Percentiles rank a stretch among this genome's conserved stretches.
Evolutionary conservation across 805 yeast species (phyloP).

Genomic region (Yamadazyma ubonensis): DNA sequence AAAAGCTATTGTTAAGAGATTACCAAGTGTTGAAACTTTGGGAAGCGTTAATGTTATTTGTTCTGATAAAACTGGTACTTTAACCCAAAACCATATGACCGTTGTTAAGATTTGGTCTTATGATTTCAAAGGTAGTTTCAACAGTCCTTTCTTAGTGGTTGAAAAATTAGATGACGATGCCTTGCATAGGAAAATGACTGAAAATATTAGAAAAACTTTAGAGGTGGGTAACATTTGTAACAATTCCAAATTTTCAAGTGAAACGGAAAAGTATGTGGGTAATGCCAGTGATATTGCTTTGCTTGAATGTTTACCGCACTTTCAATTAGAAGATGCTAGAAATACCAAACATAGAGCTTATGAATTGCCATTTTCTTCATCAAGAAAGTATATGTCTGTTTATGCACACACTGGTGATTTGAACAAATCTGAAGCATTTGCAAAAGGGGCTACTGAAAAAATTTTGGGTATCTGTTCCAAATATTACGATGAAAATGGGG

Average conservation of each 20-base stretch:
- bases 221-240: constrained; percentile 74
- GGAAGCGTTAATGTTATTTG: constrained; percentile 94
- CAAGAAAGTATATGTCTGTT: constrained; percentile 89
- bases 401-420: constrained; percentile 59
- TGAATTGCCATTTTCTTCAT: constrained; percentile 84
- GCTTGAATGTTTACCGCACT: constrained; percentile 67
- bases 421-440: constrained; percentile 57
- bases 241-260: constrained; percentile 67
- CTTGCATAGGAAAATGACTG: constrained; percentile 46
- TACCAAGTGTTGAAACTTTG: constrained; percentile 93
- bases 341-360: constrained; percentile 53
- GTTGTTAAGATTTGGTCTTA: constrained; percentile 80
- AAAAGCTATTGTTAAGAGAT: constrained; percentile 88
- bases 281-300: constrained; percentile 95
- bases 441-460: constrained; percentile 89
- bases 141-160: constrained; percentile 43
- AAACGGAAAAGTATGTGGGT: constrained; percentile 72
- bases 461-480: constrained; percentile 60
- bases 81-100: constrained; percentile 90
- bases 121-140: constrained; percentile 47
- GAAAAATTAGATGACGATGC: constrained; percentile 46
- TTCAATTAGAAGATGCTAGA: constrained; percentile 73
- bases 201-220: constrained; percentile 54
- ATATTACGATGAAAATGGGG: constrained; percentile 60
- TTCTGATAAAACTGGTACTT: constrained; percentile 81